A percentile compares a stretch with the other conserved stretches of the same genome.
Evolutionary conservation across 768 basidiomycete species (phyloP).

Genomic region (Podaxis sp.): DNA sequence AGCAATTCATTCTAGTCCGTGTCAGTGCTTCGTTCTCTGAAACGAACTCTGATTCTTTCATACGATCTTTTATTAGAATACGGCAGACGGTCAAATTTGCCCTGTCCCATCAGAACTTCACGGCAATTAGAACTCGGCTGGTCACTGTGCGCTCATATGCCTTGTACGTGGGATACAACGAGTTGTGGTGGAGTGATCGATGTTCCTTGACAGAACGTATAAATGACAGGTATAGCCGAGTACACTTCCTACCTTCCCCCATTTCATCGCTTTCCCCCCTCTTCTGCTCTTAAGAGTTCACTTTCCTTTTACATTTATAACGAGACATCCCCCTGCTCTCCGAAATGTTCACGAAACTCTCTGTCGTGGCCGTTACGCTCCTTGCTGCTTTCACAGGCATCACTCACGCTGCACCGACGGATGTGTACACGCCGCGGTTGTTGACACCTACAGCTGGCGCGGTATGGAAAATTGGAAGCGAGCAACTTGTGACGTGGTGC

Average conservation of each 20-base stretch:
- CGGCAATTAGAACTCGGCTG: not conserved
- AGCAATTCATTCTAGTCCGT: not conserved
- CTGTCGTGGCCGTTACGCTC: not conserved
- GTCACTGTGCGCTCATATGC: not conserved
- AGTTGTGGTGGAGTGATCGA: not conserved
- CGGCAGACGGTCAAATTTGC: not conserved
- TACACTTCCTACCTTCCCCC: not conserved
- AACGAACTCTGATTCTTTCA: not conserved
- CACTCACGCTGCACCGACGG: not conserved
- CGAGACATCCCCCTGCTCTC: not conserved
- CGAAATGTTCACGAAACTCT: constrained; percentile 3
- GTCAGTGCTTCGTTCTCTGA: not conserved
- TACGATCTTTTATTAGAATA: not conserved
- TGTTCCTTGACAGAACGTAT: not conserved
- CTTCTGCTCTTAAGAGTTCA: not conserved
- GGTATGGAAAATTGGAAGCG: not conserved
- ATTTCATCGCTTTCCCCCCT: not conserved
- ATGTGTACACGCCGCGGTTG: not conserved
- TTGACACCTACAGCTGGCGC: not conserved
- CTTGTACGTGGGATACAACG: not conserved
- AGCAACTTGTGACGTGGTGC: constrained; percentile 1
- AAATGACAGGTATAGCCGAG: not conserved
- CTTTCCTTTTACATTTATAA: not conserved
- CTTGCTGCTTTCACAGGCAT: constrained; percentile 1
- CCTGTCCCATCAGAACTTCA: not conserved